These are phyloP conservation scores for Quambalaria eucalypti DNA, from an alignment of 1,284 basidiomycete genomes.

Conservation along the genomic window DNA sequence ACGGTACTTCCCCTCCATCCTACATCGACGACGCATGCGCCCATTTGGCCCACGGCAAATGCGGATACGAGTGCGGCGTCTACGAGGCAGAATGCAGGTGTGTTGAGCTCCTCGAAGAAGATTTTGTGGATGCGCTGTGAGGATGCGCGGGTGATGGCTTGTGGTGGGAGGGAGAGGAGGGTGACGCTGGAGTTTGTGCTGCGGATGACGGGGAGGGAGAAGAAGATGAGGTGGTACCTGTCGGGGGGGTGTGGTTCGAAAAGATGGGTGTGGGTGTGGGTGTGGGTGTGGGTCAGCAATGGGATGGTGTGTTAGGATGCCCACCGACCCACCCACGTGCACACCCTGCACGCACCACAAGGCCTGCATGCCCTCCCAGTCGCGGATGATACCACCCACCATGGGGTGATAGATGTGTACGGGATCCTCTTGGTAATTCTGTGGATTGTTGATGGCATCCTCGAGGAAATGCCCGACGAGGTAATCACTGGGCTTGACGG, in stretches of 20 bases:
- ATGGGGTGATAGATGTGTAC: constrained; percentile 76
- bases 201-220: constrained; percentile 64
- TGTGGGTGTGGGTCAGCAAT: not conserved
- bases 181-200: constrained; percentile 79
- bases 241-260: too few relatives aligned
- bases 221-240: constrained; percentile 79
- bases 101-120: constrained; percentile 93
- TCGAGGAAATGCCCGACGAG: constrained; percentile 73
- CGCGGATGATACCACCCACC: constrained; percentile 61
- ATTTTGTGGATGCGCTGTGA: constrained; percentile 71
- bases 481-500: constrained; percentile 64
- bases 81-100: constrained; percentile 71
- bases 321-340: too few relatives aligned
- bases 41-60: constrained; percentile 69
- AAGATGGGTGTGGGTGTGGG: too few relatives aligned
- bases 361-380: constrained; percentile 86
- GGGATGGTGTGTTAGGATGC: too few relatives aligned
- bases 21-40: constrained; percentile 76
- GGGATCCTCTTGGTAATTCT: constrained; percentile 49
- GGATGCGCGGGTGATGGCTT: constrained; percentile 61
- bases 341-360: constrained; percentile 59
- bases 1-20: constrained; percentile 68
- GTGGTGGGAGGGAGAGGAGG: constrained; percentile 61
- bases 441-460: constrained; percentile 64
- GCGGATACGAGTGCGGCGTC: constrained; percentile 76